Percentiles rank a stretch among this genome's conserved stretches.
Conservation (phyloP, 2,329 filamentous ascomycete species). For the Epichloe bromicola region DNA sequence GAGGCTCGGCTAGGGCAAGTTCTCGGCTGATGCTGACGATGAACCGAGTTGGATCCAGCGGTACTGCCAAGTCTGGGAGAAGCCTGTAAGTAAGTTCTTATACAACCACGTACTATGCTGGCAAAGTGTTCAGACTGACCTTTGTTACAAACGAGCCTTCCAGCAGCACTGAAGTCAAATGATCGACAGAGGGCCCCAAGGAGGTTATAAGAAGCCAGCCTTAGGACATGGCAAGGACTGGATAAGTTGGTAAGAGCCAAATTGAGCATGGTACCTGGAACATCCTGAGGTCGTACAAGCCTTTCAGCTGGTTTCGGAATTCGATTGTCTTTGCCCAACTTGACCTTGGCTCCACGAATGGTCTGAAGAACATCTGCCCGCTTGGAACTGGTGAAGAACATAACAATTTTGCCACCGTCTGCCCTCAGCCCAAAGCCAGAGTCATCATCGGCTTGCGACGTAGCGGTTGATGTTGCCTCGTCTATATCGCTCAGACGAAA, state of each 20-base stretch:
- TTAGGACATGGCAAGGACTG: conserved; percentile 45
- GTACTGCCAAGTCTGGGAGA: conserved; percentile 44
- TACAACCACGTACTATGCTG: too few species aligned
- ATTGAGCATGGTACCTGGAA: conserved; percentile 56
- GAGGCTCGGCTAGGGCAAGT: conserved; percentile 49
- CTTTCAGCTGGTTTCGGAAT: conserved; percentile 49
- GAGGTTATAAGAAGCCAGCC: conserved; percentile 54
- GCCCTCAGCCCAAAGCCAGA: conserved; percentile 54
- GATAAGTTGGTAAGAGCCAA: conserved; percentile 54
- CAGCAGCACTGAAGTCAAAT: conserved; percentile 52
- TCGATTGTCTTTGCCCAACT: conserved; percentile 49
- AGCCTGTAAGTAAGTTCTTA: not conserved
- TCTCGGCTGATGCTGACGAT: conserved; percentile 53
- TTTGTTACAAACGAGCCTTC: conserved; percentile 48
- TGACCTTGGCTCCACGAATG: conserved; percentile 49
- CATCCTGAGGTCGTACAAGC: conserved; percentile 55
- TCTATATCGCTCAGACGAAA: conserved; percentile 56
- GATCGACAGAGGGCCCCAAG: conserved; percentile 53
- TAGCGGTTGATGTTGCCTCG: conserved; percentile 41
- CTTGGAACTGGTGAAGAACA: conserved; percentile 57
- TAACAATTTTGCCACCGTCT: conserved; percentile 56
- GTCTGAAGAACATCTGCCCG: conserved; percentile 51
- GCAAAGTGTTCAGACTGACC: conserved; percentile 26
- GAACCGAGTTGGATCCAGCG: conserved; percentile 48
- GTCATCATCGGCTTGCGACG: conserved; percentile 52